phyloP scores from a whole-genome alignment of 768 basidiomycete genomes.

The Kwoniella shandongensis region DNA sequence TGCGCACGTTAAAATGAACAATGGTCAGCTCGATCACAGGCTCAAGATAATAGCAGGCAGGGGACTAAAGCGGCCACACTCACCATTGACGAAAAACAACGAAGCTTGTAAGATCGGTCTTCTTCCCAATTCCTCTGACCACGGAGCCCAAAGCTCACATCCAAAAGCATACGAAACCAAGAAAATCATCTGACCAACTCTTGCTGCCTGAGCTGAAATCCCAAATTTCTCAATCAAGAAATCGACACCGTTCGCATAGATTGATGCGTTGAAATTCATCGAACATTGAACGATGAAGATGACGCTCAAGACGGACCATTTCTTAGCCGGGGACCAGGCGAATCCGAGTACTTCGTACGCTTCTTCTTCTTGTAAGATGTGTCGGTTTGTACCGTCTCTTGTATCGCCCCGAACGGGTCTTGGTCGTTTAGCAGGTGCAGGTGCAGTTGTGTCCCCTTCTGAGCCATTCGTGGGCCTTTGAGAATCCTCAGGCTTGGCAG shows the following conservation, averaged over 20 bases:
- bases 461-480: too few species aligned
- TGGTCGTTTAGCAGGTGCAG: constrained; percentile 3
- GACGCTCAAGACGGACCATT: constrained; percentile 42
- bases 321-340: constrained; percentile 28
- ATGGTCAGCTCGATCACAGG: not conserved
- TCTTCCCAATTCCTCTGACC: constrained; percentile 40
- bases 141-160: constrained; percentile 47
- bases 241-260: constrained; percentile 42
- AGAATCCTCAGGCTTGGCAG: too few species aligned
- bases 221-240: constrained; percentile 37
- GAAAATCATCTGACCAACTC: constrained; percentile 46
- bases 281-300: constrained; percentile 47
- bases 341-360: constrained; percentile 29
- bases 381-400: constrained; percentile 6
- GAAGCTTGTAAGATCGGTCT: constrained; percentile 40
- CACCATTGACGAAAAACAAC: constrained; percentile 48
- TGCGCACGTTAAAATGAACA: constrained; percentile 1
- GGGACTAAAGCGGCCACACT: too few species aligned
- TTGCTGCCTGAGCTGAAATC: constrained; percentile 40
- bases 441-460: too few species aligned
- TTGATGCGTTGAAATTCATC: constrained; percentile 29
- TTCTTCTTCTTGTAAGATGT: constrained; percentile 27
- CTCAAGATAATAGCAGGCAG: too few species aligned
- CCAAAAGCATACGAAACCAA: constrained; percentile 47
- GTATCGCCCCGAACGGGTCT: constrained; percentile 9